These are phyloP conservation scores for Ramaria sp. DNA, from an alignment of 768 basidiomycete species.

Conservation along the genomic window DNA sequence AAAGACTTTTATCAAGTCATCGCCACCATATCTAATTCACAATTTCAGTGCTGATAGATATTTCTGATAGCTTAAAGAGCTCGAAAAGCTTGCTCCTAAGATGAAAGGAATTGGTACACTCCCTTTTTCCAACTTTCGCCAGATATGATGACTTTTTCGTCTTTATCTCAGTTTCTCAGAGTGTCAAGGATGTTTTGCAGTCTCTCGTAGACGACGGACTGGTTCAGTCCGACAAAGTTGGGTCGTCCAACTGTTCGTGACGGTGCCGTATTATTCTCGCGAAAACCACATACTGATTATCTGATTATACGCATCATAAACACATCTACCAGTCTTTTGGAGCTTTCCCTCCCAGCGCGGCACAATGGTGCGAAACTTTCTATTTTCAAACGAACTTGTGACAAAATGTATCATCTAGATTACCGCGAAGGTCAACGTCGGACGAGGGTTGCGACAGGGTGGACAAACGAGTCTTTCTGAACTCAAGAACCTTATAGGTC, in stretches of 20 bases:
- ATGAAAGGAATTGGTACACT: constrained; percentile 78
- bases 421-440: constrained; percentile 41
- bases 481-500: constrained; percentile 32
- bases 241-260: constrained; percentile 80
- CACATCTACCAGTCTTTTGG: constrained; percentile 67
- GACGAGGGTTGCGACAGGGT: constrained; percentile 33
- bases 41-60: neutral
- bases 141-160: neutral
- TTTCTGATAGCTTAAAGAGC: constrained; percentile 64
- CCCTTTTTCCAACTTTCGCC: neutral
- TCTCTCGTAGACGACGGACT: constrained; percentile 79
- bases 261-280: neutral
- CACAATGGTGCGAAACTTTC: constrained; percentile 39
- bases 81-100: constrained; percentile 83
- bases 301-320: constrained; percentile 20
- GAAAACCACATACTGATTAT: neutral
- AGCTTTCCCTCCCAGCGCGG: constrained; percentile 88
- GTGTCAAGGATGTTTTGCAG: constrained; percentile 85
- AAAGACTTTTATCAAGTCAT: constrained; percentile 72
- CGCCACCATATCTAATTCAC: neutral
- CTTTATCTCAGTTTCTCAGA: constrained; percentile 57
- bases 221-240: constrained; percentile 86
- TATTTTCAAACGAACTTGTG: neutral
- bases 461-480: constrained; percentile 40
- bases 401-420: constrained; percentile 28